Evolutionary conservation across 805 yeast species (phyloP).

Genomic region (Yamadazyma paraphyllophila): DNA sequence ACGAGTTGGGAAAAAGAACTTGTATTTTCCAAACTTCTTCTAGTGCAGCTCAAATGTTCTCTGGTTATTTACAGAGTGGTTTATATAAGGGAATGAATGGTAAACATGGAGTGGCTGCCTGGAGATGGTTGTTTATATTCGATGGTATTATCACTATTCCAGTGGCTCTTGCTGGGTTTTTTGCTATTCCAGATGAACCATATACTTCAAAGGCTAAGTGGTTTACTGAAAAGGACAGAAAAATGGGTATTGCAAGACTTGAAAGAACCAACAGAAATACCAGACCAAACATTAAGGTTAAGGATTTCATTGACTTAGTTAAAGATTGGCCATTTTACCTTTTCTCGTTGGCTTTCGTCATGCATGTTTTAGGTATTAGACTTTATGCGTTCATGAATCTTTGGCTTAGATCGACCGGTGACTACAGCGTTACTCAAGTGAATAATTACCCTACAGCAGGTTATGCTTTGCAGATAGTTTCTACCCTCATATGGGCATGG

Average conservation of each 20-base stretch:
- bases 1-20: conserved; percentile 20
- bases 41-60: conserved; percentile 14
- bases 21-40: conserved; percentile 15
- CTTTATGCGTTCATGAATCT: conserved; percentile 10
- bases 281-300: background rate
- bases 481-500: conserved; percentile 12
- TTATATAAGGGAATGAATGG: conserved; percentile 24
- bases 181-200: conserved; percentile 16
- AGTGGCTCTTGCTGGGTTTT: conserved; percentile 37
- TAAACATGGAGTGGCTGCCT: conserved; percentile 37
- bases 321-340: conserved; percentile 5
- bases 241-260: background rate
- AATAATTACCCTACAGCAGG: conserved; percentile 4
- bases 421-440: conserved; percentile 4
- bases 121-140: conserved; percentile 47
- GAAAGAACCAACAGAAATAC: conserved; percentile 1
- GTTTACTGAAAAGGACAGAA: background rate
- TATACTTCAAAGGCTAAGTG: background rate
- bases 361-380: conserved; percentile 5
- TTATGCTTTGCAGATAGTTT: conserved; percentile 9
- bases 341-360: conserved; percentile 5
- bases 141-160: conserved; percentile 33
- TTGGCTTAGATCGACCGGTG: conserved; percentile 12
- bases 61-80: conserved; percentile 21
- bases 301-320: background rate